A percentile compares a stretch with the other conserved stretches of the same genome.
Evolutionary conservation across 805 yeast genomes (phyloP).

Genomic region (Metschnikowia santaceciliae): DNA sequence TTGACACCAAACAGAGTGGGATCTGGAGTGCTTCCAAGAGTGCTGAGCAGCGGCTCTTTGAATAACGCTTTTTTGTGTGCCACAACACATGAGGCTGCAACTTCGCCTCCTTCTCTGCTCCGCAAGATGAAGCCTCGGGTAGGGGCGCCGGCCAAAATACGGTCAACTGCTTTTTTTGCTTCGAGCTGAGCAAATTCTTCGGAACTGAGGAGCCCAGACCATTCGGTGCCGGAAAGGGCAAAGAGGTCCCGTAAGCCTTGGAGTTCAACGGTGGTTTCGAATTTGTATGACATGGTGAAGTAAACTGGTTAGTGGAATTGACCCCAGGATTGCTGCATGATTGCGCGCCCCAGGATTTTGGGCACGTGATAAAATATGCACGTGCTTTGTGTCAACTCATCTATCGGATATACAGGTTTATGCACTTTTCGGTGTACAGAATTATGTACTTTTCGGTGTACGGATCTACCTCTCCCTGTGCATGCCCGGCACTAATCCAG

Average conservation of each 20-base stretch:
- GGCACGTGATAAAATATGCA: not conserved
- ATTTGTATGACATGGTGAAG: conserved; percentile 12
- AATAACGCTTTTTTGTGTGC: conserved; percentile 25
- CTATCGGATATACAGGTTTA: too few relatives aligned
- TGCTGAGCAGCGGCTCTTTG: conserved; percentile 24
- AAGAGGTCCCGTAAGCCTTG: conserved; percentile 20
- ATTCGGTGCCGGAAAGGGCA: conserved; percentile 22
- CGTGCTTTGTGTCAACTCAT: too few relatives aligned
- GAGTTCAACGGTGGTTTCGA: conserved; percentile 23
- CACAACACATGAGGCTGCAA: conserved; percentile 24
- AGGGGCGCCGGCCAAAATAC: conserved; percentile 17
- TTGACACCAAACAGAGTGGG: conserved; percentile 30
- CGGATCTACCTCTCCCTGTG: too few relatives aligned
- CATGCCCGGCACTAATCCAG: too few relatives aligned
- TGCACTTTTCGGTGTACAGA: too few relatives aligned
- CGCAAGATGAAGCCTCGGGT: conserved; percentile 26
- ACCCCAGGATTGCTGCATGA: too few relatives aligned
- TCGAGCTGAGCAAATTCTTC: conserved; percentile 23
- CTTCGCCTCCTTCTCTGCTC: conserved; percentile 17
- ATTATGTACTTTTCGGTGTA: too few relatives aligned
- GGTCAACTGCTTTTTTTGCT: conserved; percentile 12
- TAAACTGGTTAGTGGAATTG: too few relatives aligned
- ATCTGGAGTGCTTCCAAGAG: conserved; percentile 25
- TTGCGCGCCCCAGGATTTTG: not conserved
- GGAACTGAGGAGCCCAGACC: conserved; percentile 20